Evolutionary conservation across 176 grass and related monocot species (phyloP), one percentile per base, ranked within the genome.

Genomic region (Hyparrhenia diplandra): DNA sequence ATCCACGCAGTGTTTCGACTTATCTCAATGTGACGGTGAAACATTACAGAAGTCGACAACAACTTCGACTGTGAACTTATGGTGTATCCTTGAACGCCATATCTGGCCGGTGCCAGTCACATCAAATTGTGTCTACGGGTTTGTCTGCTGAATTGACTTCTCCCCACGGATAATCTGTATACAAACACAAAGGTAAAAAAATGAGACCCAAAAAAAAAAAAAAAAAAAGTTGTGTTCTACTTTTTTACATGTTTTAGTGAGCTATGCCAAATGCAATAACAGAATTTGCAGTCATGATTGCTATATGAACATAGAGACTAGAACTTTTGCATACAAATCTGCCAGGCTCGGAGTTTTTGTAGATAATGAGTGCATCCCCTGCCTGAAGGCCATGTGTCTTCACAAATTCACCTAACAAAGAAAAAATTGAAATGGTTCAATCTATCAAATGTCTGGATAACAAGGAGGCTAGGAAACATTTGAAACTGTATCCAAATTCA

Each of bases 371-470:
- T 61, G 74, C 35, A 31, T 95, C 93, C 74, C 93, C 90, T 77
- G 87, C 85, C 84, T 92, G 84, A 81, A 95, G 90, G 46, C 90
- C 73, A 84, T 95, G 93, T 67, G 75, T 90, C 85, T 92, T 95
- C 71, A 92, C 82, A 78, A 95, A 95, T 79, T 90, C 93, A 82
- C 90, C 93, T 95, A 75, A 29, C 14, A 41, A 77, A 85, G 62
- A 43, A 35, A n/a, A n/a, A 75, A 66, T n/a, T 39, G 35, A 21
- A 32, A 55, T 18, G 40, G 43, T 60, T 71, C 12, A 51, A 84
- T 43, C 21, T 41, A 55, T 70, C 32, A n/a, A 69, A 67, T 47
- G 11, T 70, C 25, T 13, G 5, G 61, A 75, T 62, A 49, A 28
- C 41, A 8, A 10, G 25, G 16, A 73, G 3, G 1, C 27, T 28